phyloP scores from a whole-genome alignment of 148 eudicot species.

The Chenopodium formosanum region DNA sequence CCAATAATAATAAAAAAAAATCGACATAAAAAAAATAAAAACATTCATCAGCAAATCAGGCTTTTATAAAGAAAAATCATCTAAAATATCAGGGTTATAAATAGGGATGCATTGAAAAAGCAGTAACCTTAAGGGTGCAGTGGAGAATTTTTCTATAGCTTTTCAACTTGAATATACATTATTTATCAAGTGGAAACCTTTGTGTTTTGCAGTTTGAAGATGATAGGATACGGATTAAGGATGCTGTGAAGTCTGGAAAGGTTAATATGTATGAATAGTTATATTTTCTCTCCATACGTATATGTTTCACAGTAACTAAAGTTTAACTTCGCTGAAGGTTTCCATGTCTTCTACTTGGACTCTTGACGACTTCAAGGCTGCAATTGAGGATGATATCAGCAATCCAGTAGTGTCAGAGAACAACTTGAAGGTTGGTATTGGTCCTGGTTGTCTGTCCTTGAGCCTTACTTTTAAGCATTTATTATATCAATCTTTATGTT shows the following conservation, averaged over 20 bases:
- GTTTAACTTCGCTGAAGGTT: constrained; percentile 40
- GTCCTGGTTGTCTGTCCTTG: neutral
- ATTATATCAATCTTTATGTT: neutral
- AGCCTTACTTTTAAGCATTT: neutral
- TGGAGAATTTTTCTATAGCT: neutral
- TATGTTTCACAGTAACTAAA: constrained; percentile 13
- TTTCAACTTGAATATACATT: neutral
- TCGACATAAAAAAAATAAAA: no score
- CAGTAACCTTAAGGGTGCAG: neutral
- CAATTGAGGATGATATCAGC: constrained; percentile 56
- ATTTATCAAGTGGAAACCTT: constrained; percentile 5
- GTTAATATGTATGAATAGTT: constrained; percentile 30
- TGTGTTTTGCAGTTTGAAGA: constrained; percentile 64
- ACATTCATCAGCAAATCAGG: neutral
- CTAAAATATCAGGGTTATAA: neutral
- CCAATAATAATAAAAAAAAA: no score
- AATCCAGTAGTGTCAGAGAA: constrained; percentile 52
- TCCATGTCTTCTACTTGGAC: constrained; percentile 72
- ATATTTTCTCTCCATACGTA: neutral
- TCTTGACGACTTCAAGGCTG: constrained; percentile 71
- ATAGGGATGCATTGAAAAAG: neutral
- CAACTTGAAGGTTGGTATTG: constrained; percentile 60
- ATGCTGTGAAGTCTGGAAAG: constrained; percentile 72
- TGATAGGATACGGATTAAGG: constrained; percentile 66
- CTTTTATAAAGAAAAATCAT: no score